Evolutionary conservation across 495 filamentous ascomycete genomes (phyloP).

Genomic region (Niebla homalea): DNA sequence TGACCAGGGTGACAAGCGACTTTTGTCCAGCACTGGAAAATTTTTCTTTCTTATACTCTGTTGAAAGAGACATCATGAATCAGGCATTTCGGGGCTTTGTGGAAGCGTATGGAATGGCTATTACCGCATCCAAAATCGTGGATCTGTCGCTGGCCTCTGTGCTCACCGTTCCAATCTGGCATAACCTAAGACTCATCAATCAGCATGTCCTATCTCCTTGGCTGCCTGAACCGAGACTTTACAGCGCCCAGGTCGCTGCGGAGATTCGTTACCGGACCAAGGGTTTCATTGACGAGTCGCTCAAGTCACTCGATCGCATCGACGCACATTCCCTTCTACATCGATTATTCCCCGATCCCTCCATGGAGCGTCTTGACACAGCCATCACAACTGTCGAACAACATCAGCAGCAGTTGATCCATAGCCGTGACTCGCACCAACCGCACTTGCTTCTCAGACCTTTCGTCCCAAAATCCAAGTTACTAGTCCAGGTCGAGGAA

Average conservation of each 20-base stretch:
- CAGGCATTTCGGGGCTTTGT: background rate
- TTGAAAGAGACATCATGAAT: slow-evolving; percentile 1
- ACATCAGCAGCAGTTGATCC: background rate
- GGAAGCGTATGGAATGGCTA: background rate
- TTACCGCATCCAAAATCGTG: background rate
- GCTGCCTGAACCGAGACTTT: background rate
- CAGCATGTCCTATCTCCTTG: background rate
- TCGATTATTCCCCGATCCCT: background rate
- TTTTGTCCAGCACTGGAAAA: background rate
- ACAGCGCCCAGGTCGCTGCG: background rate
- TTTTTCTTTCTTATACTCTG: background rate
- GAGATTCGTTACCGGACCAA: background rate
- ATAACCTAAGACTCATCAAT: background rate
- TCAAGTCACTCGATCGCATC: background rate
- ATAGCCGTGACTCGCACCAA: background rate
- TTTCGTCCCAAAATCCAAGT: background rate
- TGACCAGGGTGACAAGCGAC: background rate
- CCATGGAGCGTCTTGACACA: background rate
- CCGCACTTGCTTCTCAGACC: too few species aligned
- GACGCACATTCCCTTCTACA: background rate
- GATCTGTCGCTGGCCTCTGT: background rate
- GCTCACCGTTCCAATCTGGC: background rate
- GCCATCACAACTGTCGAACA: background rate
- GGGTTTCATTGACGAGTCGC: background rate
- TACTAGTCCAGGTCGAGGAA: background rate